Evolutionary conservation across 2,329 filamentous ascomycete species (phyloP).

Genomic region (Remersonia thermophila): DNA sequence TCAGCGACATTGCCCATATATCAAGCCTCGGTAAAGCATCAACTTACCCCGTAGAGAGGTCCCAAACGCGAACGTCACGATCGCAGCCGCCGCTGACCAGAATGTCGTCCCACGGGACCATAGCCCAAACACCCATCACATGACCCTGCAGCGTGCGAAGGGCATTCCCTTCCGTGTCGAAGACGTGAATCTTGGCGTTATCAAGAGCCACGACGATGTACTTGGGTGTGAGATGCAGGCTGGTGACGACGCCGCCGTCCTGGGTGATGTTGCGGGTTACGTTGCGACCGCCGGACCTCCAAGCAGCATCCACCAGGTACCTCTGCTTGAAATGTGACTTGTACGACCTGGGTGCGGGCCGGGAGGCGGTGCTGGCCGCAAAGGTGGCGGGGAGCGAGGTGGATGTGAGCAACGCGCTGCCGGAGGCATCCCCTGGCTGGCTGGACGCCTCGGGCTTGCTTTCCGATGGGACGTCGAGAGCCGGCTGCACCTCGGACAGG

Average conservation of each 20-base stretch:
- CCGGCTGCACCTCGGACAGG: conserved; percentile 39
- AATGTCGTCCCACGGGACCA: conserved; percentile 95
- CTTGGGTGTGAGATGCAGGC: conserved; percentile 81
- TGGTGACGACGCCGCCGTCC: conserved; percentile 93
- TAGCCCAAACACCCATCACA: conserved; percentile 99
- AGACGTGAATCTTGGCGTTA: conserved; percentile 97
- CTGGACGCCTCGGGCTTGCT: too few species aligned
- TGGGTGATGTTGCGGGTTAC: conserved; percentile 83
- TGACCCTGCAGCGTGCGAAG: conserved; percentile 86
- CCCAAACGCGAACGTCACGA: conserved; percentile 92
- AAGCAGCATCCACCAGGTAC: conserved; percentile 93
- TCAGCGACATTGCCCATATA: conserved; percentile 1
- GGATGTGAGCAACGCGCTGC: too few species aligned
- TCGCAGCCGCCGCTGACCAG: conserved; percentile 95
- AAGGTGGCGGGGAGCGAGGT: conserved; percentile 32
- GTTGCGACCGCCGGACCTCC: conserved; percentile 81
- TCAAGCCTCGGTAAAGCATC: too few species aligned
- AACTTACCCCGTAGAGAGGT: conserved; percentile 77
- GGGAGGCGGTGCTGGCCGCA: conserved; percentile 34
- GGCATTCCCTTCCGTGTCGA: conserved; percentile 79
- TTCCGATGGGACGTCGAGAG: too few species aligned
- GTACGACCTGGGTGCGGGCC: conserved; percentile 68
- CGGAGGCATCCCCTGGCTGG: conserved; percentile 14
- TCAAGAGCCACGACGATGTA: conserved; percentile 97
- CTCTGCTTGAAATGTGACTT: conserved; percentile 96